Conservation (phyloP, 495 filamentous ascomycete genomes). For the Hypoxylon fragiforme region DNA sequence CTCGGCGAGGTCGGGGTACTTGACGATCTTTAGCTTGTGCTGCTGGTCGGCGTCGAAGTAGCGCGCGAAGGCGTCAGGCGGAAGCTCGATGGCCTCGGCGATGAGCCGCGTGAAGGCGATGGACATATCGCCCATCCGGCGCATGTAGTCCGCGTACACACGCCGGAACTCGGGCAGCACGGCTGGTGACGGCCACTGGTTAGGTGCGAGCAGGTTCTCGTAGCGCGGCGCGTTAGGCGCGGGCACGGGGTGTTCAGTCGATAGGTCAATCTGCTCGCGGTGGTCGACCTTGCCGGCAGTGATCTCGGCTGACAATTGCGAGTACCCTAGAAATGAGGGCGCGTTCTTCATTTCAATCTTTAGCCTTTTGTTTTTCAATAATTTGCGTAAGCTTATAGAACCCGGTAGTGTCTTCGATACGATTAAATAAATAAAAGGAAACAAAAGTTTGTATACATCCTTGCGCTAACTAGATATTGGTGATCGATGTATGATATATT, state of each 20-base stretch:
- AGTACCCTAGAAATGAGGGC: constrained; percentile 65
- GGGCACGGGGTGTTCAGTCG: constrained; percentile 72
- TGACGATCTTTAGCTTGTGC: constrained; percentile 92
- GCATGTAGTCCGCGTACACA: constrained; percentile 74
- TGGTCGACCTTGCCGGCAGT: constrained; percentile 63
- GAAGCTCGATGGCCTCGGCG: constrained; percentile 82
- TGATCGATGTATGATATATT: too few species aligned
- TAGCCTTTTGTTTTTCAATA: constrained; percentile 52
- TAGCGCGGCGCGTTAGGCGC: constrained; percentile 67
- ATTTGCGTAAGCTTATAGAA: constrained; percentile 2
- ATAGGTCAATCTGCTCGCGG: constrained; percentile 91
- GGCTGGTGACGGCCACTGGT: constrained; percentile 80
- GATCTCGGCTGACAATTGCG: constrained; percentile 63
- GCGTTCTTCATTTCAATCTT: constrained; percentile 90
- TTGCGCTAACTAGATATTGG: too few species aligned
- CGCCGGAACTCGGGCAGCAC: constrained; percentile 72
- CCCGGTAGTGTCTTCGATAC: too few species aligned
- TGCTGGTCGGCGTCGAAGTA: constrained; percentile 82
- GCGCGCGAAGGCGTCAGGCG: constrained; percentile 69
- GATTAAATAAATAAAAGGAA: too few species aligned
- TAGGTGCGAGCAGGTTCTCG: constrained; percentile 79
- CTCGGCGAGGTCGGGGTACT: constrained; percentile 69
- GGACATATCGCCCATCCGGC: constrained; percentile 67
- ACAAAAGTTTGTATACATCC: too few species aligned
- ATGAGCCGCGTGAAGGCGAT: constrained; percentile 81